Evolutionary conservation across 768 basidiomycete genomes (phyloP), one percentile per base, ranked within the genome.

Genomic region (Galerina marginata): DNA sequence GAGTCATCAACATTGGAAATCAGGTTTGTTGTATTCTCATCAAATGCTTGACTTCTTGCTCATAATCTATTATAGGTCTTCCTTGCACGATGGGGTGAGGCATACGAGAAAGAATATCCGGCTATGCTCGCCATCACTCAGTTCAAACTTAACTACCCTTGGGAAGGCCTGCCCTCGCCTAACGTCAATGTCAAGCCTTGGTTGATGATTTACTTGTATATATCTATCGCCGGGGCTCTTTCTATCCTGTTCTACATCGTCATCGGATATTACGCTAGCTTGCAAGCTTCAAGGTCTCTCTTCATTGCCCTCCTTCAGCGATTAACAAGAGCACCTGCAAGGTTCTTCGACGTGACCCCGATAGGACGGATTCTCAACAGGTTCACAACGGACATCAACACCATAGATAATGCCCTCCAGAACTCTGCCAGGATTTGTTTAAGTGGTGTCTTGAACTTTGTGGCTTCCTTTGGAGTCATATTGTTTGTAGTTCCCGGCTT

Each of bases 341-440:
- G 88, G 2, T 90, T 90, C 71, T 91, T 90, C 72, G 90, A 91
- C 66, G 77, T 82, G 40, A 91, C 89, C 3, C 90, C 90, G 1
- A 85, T 89, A 40, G 92, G 92, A 9, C 78, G 90, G 7, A 90
- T 94, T 64, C 79, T 91, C 40, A 93, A 93, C 67, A 83, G 93
- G 15, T 91, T 94, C 68, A 90, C 89, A 12, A 82, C 84, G 6
- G 91, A 93, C 65, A 88, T 93, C 67, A 87, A 86, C 53, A 87
- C 87, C 5, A 86, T 93, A 44, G 92, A 94, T 68, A 80, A 83
- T 6, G 79, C 83, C 0, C 76, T 91, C 1, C 83, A 87, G 64
- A 74, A 73, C 53, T 88, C 87, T 6, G 83, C 82, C 4, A 74
- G 85, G 39, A 73, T 72, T 7, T 88, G 86, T 49, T 69, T 90